Evolutionary conservation across 345 rosid genomes (phyloP), one percentile per base, ranked within the genome.

Genomic region (Turnera subulata): DNA sequence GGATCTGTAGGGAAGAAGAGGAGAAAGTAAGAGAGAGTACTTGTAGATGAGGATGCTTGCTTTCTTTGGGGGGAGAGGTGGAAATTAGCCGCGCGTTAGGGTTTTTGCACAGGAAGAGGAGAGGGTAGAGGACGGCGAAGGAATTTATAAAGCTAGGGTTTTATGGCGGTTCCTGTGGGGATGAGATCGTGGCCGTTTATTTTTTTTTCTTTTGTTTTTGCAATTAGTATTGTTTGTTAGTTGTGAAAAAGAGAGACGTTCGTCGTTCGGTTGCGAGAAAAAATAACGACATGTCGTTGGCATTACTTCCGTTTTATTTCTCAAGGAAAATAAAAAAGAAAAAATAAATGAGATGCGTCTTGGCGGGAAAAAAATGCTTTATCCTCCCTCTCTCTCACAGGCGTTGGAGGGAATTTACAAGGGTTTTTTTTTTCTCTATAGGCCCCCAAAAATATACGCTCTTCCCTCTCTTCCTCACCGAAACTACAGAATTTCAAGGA

Each of bases 111-210:
- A n/a, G 19, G n/a, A 18, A 19, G 19, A 13, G 35, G 2, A 18
- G 4, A 0, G 2, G 2, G 0, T 18, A 15, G 5, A 6, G 9
- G 0, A 1, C 23, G 40, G 1, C 11, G 6, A 5, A 11, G 26
- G 21, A 18, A 8, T 39, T 13, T 23, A 39, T 55, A 40, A 6
- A 7, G 32, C 59, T 40, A 57, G 61, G 51, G 61, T 32, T 45
- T 57, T 15, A 29, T 4, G 29, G 21, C 2, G 11, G 25, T 1
- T 9, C 5, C 22, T 0, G 20, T 21, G 15, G 17, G 32, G 62
- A 58, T 58, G 9, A 46, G 22, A 58, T 58, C 43, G 18, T 58
- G 62, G 32, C 55, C 47, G 46, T 48, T 22, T 17, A 23, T 22
- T 35, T 23, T 37, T 59, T 2, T 10, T n/a, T n/a, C n/a, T n/a